Evolutionary conservation across 1,284 basidiomycete genomes (phyloP), one percentile per base, ranked within the genome.

Genomic region (Ganoderma multipileum): DNA sequence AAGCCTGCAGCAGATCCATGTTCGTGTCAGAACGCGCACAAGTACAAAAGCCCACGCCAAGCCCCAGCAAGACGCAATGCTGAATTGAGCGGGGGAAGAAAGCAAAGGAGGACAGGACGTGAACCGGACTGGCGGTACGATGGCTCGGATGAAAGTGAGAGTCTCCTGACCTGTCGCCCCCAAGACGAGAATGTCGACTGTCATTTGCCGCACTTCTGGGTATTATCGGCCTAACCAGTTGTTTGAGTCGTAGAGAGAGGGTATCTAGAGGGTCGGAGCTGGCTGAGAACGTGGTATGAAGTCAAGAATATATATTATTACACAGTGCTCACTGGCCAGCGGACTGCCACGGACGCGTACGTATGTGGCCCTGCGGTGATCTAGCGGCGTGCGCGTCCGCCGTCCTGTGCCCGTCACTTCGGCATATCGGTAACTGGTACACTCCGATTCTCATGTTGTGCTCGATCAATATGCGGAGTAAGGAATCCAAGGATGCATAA

Each of bases 111-210:
- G 11, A 39, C 33, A 11, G 30, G 16, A 36, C 18, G 20, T n/a
- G 28, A 26, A 55, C 30, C 6, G 26, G 26, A 7, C 16, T 28
- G 50, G 50, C 50, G 50, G 26, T 30, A 30, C 50, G 50, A 16
- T 36, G 9, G 14, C 18, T 36, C 23, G 44, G 63, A 26, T 12
- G 11, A 52, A 23, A 42, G 39, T 4, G 6, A 33, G 14, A 30
- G 61, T 44, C 68, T 64, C 64, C 72, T 68, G 60, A 82, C 83
- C 85, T 57, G 90, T 92, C 23, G 89, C 89, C 11, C 90, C 90
- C 42, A 92, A 79, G 50, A 92, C 79, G 28, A 92, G 81, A 60
- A 92, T 85, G 74, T 91, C 90, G 30, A 74, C 74, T 77, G 36
- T 26, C 58, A 60, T 60, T 28, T 16, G 36, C 36, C 30, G 20